Evolutionary conservation across 2,329 filamentous ascomycete genomes (phyloP), one percentile per base, ranked within the genome.

Genomic region (Mycocentrospora acerina): DNA sequence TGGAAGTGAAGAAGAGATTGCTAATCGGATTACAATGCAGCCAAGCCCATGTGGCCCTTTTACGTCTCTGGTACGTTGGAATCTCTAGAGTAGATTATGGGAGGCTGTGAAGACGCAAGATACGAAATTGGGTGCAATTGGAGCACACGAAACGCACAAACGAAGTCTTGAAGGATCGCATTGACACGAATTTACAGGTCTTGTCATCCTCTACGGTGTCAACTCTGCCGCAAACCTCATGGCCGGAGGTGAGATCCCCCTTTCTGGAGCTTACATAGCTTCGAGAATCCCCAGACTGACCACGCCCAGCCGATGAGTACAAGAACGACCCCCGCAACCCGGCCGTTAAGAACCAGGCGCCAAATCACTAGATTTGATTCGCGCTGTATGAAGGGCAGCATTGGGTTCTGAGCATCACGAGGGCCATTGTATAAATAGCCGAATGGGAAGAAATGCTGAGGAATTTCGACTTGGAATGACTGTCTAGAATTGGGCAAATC

Each of bases 321-420:
- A 94, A 90, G 84, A 94, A 95, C 79, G 91, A 97, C 75, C 89
- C 90, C 56, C 84, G 90, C 72, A 96, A 96, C 81, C 83, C 83
- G 55, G 55, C 57, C 33, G 39, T 58, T 40, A 67, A 67, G 62
- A 64, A 62, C 56, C 42, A 48, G 28, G 40, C 51, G 28, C 36
- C 57, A 29, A 58, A 46, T 43, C 64, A 67, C 51, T 67, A 66
- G 48, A 47, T 35, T 32, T 30, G 29, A 48, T 33, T 24, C 35
- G 24, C 28, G 41, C 36, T 40, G 55, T 45, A 38, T 28, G 36
- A 29, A 46, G 33, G 5, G 19, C 19, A 9, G 19, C 19, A 22
- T 22, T 22, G 19, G 35, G 46, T 33, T 36, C 39, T 43, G 38
- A 51, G 48, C 41, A 46, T 32, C 38, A 51, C 48, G 46, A 51